phyloP scores from a whole-genome alignment of 345 rosid species.

The Trapa incisa region DNA sequence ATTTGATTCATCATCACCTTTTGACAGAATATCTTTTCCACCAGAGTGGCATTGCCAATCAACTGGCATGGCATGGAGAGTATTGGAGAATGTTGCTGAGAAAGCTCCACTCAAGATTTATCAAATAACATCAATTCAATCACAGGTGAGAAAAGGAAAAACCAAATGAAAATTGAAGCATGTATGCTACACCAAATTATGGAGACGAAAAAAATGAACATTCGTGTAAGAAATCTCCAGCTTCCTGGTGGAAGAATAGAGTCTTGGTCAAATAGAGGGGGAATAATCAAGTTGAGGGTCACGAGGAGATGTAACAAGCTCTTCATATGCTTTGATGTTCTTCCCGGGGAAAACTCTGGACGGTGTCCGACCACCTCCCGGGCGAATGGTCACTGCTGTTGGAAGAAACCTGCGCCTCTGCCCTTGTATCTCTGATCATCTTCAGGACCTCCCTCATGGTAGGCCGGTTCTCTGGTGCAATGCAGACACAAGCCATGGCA shows the following conservation, averaged over 20 bases:
- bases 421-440: slow-evolving; percentile 85
- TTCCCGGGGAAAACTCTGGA: slow-evolving; percentile 89
- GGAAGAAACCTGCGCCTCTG: slow-evolving; percentile 72
- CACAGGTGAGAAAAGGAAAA: neutral
- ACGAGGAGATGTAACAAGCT: neutral
- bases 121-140: neutral
- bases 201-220: too few relatives aligned
- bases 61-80: neutral
- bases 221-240: neutral
- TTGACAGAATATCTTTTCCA: neutral
- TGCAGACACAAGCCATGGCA: slow-evolving; percentile 63
- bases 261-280: neutral
- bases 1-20: neutral
- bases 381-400: slow-evolving; percentile 95
- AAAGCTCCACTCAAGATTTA: neutral
- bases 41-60: neutral
- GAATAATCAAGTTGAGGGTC: neutral
- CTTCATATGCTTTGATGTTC: slow-evolving; percentile 66
- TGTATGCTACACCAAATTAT: neutral
- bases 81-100: neutral
- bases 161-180: neutral
- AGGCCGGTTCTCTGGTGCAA: slow-evolving; percentile 56
- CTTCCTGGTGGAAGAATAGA: neutral
- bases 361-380: slow-evolving; percentile 91
- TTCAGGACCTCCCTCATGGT: slow-evolving; percentile 69